Percentiles rank a stretch among this genome's conserved stretches.
These are phyloP conservation scores for Plantago ovata DNA, from an alignment of 257 asterid species.

Conservation along the genomic window DNA sequence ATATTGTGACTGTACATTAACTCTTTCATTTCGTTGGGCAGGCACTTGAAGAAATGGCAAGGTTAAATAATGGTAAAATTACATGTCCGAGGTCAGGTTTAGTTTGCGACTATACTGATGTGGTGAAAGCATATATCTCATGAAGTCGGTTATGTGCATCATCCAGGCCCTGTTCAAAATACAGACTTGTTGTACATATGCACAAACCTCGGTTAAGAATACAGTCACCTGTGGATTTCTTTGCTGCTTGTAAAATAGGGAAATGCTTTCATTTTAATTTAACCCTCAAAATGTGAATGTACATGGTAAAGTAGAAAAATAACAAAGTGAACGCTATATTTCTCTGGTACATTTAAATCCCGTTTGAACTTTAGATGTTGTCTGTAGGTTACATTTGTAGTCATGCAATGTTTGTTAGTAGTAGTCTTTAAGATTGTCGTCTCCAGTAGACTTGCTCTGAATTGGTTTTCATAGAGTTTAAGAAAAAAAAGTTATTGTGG, in stretches of 20 bases:
- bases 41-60: slow-evolving; percentile 95
- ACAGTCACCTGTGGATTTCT: slow-evolving; percentile 5
- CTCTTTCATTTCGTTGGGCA: slow-evolving; percentile 20
- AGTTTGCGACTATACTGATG: slow-evolving; percentile 60
- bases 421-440: too few species aligned
- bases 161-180: background rate
- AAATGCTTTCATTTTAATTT: background rate
- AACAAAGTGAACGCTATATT: background rate
- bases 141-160: slow-evolving; percentile 17
- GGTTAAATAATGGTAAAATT: slow-evolving; percentile 67
- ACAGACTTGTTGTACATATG: slow-evolving; percentile 29
- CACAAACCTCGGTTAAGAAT: slow-evolving; percentile 1
- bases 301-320: background rate
- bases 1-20: background rate
- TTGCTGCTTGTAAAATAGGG: slow-evolving; percentile 18
- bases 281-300: slow-evolving; percentile 7
- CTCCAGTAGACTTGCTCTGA: too few species aligned
- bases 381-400: too few species aligned
- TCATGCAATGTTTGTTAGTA: too few species aligned
- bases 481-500: too few species aligned
- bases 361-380: too few species aligned
- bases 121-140: slow-evolving; percentile 79
- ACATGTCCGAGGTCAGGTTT: slow-evolving; percentile 87
- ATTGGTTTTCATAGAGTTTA: too few species aligned
- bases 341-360: too few species aligned